Conservation (phyloP, 495 filamentous ascomycete species). For the Talaromyces thailandensis region DNA sequence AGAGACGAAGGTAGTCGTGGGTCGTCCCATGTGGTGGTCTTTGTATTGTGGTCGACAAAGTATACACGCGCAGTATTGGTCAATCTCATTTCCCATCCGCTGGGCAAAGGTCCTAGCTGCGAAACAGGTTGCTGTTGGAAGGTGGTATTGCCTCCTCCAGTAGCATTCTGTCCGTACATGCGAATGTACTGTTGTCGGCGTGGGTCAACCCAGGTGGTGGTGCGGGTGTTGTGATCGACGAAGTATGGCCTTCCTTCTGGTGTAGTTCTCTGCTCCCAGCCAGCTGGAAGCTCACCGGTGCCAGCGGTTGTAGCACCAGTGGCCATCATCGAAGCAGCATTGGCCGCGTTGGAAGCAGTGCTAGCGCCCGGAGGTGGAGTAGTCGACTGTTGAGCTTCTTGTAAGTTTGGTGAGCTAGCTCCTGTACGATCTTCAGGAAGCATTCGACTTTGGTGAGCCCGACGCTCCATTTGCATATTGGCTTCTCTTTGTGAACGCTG, state of each 20-base stretch:
- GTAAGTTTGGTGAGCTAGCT: slow-evolving; percentile 76
- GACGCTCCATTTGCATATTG: slow-evolving; percentile 82
- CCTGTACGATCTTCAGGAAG: slow-evolving; percentile 94
- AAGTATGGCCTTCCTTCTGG: slow-evolving; percentile 94
- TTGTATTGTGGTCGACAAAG: slow-evolving; percentile 99
- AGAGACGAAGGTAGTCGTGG: slow-evolving; percentile 89
- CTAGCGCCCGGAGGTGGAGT: slow-evolving; percentile 35
- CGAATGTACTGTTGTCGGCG: slow-evolving; percentile 96
- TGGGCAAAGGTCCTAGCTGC: slow-evolving; percentile 90
- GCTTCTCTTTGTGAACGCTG: slow-evolving; percentile 73
- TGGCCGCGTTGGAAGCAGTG: slow-evolving; percentile 40
- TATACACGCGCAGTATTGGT: slow-evolving; percentile 97
- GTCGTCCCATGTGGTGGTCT: slow-evolving; percentile 99
- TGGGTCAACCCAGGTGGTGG: slow-evolving; percentile 99
- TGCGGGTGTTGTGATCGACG: slow-evolving; percentile 98
- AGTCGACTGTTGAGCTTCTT: slow-evolving; percentile 52
- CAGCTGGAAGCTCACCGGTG: slow-evolving; percentile 87
- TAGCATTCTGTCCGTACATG: slow-evolving; percentile 83
- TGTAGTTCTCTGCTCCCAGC: slow-evolving; percentile 94
- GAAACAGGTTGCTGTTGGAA: slow-evolving; percentile 98
- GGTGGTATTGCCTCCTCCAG: slow-evolving; percentile 61
- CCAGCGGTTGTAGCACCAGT: slow-evolving; percentile 92
- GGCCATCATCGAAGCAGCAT: slow-evolving; percentile 78
- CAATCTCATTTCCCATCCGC: slow-evolving; percentile 98
- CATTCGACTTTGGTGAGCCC: slow-evolving; percentile 90